Evolutionary conservation across 2,329 filamentous ascomycete genomes (phyloP).

Genomic region (Sclerotinia trifoliorum): DNA sequence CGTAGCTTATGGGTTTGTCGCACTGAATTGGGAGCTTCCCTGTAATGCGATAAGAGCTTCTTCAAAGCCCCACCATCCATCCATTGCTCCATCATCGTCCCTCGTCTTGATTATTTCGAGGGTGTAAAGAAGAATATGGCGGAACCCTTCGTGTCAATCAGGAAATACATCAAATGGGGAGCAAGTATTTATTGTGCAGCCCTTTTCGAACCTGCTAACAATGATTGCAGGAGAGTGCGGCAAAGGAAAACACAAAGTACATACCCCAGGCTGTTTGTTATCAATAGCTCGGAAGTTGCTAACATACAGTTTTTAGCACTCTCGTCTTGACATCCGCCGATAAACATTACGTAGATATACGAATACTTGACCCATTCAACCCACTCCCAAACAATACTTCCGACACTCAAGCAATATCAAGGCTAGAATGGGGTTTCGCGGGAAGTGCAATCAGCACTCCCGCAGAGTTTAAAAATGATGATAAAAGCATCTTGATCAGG

Average conservation of each 20-base stretch:
- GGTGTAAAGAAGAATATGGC: slow-evolving; percentile 1
- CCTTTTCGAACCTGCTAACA: not conserved
- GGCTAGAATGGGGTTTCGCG: slow-evolving; percentile 39
- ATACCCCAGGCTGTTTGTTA: not conserved
- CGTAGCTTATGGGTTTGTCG: slow-evolving; percentile 1
- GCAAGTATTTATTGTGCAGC: slow-evolving; percentile 24
- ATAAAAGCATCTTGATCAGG: slow-evolving; percentile 23
- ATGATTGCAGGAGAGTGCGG: slow-evolving; percentile 28
- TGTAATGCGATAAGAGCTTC: slow-evolving; percentile 7
- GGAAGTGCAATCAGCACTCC: slow-evolving; percentile 28
- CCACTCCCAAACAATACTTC: slow-evolving; percentile 10
- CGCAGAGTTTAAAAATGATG: slow-evolving; percentile 21
- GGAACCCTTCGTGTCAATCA: slow-evolving; percentile 30
- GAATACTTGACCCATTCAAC: slow-evolving; percentile 29
- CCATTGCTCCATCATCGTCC: not conserved
- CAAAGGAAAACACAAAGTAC: slow-evolving; percentile 32
- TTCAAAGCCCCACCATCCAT: slow-evolving; percentile 11
- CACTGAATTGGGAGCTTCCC: slow-evolving; percentile 3
- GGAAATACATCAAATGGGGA: slow-evolving; percentile 36
- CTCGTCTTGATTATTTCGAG: not conserved
- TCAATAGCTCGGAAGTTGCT: not conserved
- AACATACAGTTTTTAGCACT: slow-evolving; percentile 29
- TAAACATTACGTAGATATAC: slow-evolving; percentile 38
- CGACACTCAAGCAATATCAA: slow-evolving; percentile 22
- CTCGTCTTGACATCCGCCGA: slow-evolving; percentile 38